Percentiles rank a stretch among this genome's conserved stretches.
Evolutionary conservation across 2,329 filamentous ascomycete species (phyloP).

Genomic region (Fusarium continuum): DNA sequence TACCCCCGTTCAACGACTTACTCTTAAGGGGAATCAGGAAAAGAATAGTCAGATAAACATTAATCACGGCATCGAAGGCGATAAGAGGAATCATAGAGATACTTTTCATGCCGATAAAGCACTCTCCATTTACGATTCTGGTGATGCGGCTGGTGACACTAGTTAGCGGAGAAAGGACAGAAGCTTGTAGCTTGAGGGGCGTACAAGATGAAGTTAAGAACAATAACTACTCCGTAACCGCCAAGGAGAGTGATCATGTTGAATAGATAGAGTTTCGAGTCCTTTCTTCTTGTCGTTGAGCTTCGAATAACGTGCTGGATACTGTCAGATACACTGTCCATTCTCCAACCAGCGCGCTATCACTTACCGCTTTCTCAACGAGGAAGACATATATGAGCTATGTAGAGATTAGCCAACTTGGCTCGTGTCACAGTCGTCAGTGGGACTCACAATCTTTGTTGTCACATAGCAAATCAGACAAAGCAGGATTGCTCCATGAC

Average conservation of each 20-base stretch:
- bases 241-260: slow-evolving; percentile 67
- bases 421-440: not conserved
- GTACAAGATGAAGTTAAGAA: slow-evolving; percentile 70
- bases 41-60: slow-evolving; percentile 70
- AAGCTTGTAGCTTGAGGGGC: slow-evolving; percentile 33
- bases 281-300: slow-evolving; percentile 59
- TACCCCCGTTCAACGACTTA: slow-evolving; percentile 43
- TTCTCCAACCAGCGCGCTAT: not conserved
- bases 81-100: slow-evolving; percentile 69
- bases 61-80: slow-evolving; percentile 67
- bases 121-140: slow-evolving; percentile 62
- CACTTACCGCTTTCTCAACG: slow-evolving; percentile 68
- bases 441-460: slow-evolving; percentile 61
- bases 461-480: slow-evolving; percentile 70
- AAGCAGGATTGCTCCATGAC: slow-evolving; percentile 66
- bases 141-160: slow-evolving; percentile 60
- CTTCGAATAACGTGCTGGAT: slow-evolving; percentile 66
- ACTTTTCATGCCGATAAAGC: slow-evolving; percentile 69
- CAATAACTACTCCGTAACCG: slow-evolving; percentile 57
- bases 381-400: slow-evolving; percentile 71
- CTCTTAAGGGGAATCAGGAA: slow-evolving; percentile 69
- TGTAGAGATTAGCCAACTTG: not conserved
- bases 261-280: slow-evolving; percentile 67
- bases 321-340: not conserved
- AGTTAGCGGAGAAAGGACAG: not conserved